Conservation (phyloP, 176 grass and related monocot genomes). For the Triticum aestivum region DNA sequence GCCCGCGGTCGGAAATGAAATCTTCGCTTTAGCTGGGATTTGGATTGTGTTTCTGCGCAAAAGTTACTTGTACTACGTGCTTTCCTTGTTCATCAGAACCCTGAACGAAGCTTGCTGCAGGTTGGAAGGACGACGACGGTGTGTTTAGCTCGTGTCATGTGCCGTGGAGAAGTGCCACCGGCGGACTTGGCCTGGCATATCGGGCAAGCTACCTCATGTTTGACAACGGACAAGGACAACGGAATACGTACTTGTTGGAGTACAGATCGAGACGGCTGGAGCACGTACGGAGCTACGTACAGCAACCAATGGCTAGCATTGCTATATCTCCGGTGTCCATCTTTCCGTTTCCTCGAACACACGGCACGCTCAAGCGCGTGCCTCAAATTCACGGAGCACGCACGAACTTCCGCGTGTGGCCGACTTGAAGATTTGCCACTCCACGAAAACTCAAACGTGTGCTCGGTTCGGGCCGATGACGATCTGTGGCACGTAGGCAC, state of each 20-base stretch:
- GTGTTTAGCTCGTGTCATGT: too few relatives aligned
- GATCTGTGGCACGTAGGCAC: too few relatives aligned
- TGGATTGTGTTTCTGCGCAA: neutral
- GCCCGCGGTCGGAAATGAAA: neutral
- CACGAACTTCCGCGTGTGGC: neutral
- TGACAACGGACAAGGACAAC: too few relatives aligned
- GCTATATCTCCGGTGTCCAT: neutral
- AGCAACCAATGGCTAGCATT: neutral
- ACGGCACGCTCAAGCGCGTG: too few relatives aligned
- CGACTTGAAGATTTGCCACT: neutral
- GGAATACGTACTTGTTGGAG: neutral
- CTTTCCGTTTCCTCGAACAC: neutral
- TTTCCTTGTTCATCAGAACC: neutral
- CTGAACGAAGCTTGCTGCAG: neutral
- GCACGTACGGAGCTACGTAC: neutral
- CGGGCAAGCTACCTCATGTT: neutral
- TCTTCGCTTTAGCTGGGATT: neutral
- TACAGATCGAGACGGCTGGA: neutral
- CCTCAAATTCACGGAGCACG: too few relatives aligned
- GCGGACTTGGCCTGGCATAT: neutral
- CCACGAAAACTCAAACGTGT: too few relatives aligned
- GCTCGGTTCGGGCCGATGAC: too few relatives aligned
- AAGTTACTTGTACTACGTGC: neutral
- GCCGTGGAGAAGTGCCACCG: neutral
- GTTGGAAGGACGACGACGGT: neutral